Evolutionary conservation across 495 filamentous ascomycete species (phyloP), one percentile per base, ranked within the genome.

Genomic region (Baudoinia panamericana): DNA sequence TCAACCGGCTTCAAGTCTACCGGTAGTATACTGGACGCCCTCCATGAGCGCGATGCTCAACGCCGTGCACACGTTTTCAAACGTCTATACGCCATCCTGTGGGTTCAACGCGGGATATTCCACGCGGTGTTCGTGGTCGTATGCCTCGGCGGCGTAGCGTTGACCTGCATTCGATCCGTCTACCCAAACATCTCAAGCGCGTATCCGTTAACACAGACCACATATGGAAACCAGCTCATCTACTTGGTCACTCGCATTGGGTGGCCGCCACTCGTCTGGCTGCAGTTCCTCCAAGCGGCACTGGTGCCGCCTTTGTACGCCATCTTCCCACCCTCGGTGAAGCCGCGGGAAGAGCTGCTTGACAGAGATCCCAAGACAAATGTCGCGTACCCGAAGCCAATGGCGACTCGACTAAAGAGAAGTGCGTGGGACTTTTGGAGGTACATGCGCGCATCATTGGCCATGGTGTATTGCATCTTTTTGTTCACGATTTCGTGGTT

Each of bases 11-110:
- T 49, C 34, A 30, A 37, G 30, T 28, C 46, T 5, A 28, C 42
- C 11, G 46, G 46, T 18, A 30, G 22, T 4, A 20, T 49, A 1
- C 28, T 24, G 15, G 36, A 23, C 12, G 30, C 20, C 5, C 30
- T 49, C 18, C 20, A 24, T 11, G 46, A 49, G 41, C 40, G 46
- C 30, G 41, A 45, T 22, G 17, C n/a, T n/a, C n/a, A n/a, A n/a
- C n/a, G n/a, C n/a, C n/a, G n/a, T n/a, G n/a, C n/a, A n/a, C n/a
- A n/a, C n/a, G n/a, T n/a, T n/a, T n/a, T 78, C 74, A 40, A 21
- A 30, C 15, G 28, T n/a, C n/a, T n/a, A n/a, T n/a, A n/a, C n/a
- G n/a, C n/a, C n/a, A n/a, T n/a, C n/a, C n/a, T n/a, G n/a, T 28
- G 26, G 26, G 8, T 8, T 28, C 26, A 28, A n/a, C 26, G 26